These are phyloP conservation scores for Coelastrella sp. DNA, from an alignment of 139 green algal genomes.

Conservation along the genomic window DNA sequence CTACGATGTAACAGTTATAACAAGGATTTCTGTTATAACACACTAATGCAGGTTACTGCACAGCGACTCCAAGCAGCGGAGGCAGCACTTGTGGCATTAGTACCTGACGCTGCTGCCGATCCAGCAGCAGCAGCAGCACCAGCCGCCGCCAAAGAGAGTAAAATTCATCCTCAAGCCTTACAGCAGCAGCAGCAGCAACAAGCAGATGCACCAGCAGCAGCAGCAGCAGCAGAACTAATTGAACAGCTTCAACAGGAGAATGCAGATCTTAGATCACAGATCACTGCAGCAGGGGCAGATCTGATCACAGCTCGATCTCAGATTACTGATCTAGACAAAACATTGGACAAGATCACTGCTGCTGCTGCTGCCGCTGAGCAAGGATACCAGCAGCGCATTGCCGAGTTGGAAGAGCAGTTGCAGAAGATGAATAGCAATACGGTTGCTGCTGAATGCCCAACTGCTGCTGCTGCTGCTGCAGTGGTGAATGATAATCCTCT, in stretches of 20 bases:
- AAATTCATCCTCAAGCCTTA: background rate
- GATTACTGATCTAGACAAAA: background rate
- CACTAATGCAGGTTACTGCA: background rate
- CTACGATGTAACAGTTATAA: background rate
- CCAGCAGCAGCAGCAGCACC: background rate
- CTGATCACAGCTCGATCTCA: background rate
- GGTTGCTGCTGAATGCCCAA: background rate
- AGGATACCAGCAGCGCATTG: background rate
- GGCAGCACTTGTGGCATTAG: background rate
- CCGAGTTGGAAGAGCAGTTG: background rate
- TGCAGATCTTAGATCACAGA: background rate
- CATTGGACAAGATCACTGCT: background rate
- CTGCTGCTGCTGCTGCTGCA: background rate
- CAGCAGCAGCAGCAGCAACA: conserved; percentile 23
- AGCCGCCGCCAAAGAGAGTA: background rate
- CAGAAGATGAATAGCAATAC: background rate
- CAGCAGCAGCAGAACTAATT: background rate
- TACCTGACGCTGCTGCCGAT: background rate
- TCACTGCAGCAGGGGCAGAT: background rate
- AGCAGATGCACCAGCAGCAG: background rate
- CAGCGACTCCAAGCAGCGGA: background rate
- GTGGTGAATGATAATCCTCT: background rate
- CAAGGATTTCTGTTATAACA: background rate
- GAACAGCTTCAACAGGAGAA: background rate
- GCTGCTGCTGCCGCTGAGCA: background rate